phyloP scores from a whole-genome alignment of 163 green algal genomes.

The Volvox carteri region DNA sequence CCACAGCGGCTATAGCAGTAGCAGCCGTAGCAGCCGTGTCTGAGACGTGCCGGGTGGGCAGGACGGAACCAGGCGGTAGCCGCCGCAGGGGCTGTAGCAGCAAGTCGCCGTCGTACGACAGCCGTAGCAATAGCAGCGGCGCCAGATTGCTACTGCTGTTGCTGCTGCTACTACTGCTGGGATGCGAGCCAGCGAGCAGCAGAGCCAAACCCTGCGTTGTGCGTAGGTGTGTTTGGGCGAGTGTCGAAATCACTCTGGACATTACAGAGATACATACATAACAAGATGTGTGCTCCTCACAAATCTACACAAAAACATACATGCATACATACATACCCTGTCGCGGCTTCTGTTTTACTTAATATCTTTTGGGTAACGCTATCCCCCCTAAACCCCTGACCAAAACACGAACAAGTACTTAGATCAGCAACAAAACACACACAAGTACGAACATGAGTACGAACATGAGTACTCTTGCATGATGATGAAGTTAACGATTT shows the following conservation, averaged over 20 bases:
- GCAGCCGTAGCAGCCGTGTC: background rate
- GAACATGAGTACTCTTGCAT: background rate
- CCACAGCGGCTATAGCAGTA: background rate
- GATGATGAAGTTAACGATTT: background rate
- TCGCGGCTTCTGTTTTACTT: background rate
- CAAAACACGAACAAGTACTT: background rate
- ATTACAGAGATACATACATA: background rate
- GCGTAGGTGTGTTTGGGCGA: background rate
- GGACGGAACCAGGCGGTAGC: background rate
- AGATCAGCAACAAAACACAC: background rate
- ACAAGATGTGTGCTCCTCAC: background rate
- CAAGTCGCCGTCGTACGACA: slow-evolving; percentile 47
- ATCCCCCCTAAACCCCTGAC: background rate
- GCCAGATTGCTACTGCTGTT: background rate
- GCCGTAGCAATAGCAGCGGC: slow-evolving; percentile 24
- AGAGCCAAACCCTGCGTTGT: background rate
- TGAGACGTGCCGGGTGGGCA: background rate
- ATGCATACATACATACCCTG: background rate
- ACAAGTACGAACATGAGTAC: background rate
- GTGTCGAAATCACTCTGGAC: background rate
- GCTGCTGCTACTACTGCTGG: background rate
- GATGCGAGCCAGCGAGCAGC: background rate
- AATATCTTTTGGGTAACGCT: background rate
- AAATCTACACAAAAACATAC: background rate
- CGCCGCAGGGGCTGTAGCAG: slow-evolving; percentile 17